These are phyloP conservation scores for Candida loeiensis DNA, from an alignment of 805 yeast genomes.

Conservation along the genomic window DNA sequence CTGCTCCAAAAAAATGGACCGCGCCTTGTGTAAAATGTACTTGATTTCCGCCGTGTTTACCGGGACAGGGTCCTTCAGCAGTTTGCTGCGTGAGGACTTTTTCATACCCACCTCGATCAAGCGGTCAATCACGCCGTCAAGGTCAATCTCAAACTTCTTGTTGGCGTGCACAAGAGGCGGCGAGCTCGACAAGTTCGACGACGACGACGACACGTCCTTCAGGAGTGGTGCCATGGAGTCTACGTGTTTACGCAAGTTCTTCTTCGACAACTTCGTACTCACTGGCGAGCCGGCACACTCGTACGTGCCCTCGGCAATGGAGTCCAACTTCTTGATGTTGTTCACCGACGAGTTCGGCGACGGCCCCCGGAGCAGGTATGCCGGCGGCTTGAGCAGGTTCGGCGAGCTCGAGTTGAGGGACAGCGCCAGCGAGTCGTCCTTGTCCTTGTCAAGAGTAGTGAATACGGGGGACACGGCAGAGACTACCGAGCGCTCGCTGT, in stretches of 20 bases:
- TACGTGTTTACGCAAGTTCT: constrained; percentile 12
- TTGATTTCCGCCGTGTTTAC: constrained; percentile 53
- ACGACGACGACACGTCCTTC: constrained; percentile 13
- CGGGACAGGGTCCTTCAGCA: constrained; percentile 44
- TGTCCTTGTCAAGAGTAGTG: constrained; percentile 21
- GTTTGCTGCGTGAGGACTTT: constrained; percentile 19
- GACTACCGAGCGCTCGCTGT: constrained; percentile 37
- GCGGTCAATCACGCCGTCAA: constrained; percentile 62
- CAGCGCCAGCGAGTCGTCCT: constrained; percentile 38
- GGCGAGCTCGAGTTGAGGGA: constrained; percentile 27
- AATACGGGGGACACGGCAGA: constrained; percentile 34
- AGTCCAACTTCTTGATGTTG: constrained; percentile 15
- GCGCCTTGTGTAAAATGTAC: constrained; percentile 52
- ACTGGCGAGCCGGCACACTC: constrained; percentile 16
- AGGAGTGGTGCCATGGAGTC: constrained; percentile 9
- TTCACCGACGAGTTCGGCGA: not conserved
- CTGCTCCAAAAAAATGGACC: constrained; percentile 59
- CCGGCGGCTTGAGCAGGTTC: constrained; percentile 4
- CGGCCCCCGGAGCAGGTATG: constrained; percentile 6
- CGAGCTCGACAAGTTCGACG: constrained; percentile 19
- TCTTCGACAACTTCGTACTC: constrained; percentile 6
- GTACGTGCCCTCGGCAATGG: constrained; percentile 21
- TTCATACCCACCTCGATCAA: constrained; percentile 48
- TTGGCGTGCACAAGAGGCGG: constrained; percentile 20
- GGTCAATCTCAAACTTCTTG: constrained; percentile 38